Conservation (phyloP, 140 eudicot genomes). For the Anethum foeniculum region DNA sequence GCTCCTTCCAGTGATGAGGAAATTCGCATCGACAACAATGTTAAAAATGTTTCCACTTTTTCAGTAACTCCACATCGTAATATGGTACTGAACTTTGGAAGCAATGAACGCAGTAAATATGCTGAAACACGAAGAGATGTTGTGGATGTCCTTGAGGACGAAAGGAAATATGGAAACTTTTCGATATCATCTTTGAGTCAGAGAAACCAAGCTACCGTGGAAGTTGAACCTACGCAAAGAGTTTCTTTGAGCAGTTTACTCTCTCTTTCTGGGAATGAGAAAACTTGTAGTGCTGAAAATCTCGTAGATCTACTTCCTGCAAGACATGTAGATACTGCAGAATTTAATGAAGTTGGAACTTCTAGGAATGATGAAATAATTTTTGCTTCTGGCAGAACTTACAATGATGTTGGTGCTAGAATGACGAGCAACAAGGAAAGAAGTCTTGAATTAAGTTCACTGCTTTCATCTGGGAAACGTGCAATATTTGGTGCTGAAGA, state of each 20-base stretch:
- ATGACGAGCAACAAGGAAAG: conserved; percentile 25
- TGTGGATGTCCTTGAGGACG: conserved; percentile 20
- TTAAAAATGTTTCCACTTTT: not conserved
- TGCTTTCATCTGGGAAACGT: conserved; percentile 32
- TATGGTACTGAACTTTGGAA: conserved; percentile 17
- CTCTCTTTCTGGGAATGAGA: conserved; percentile 19
- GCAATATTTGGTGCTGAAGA: conserved; percentile 36
- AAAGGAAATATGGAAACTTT: conserved; percentile 17
- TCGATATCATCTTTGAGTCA: conserved; percentile 23
- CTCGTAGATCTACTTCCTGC: conserved; percentile 18
- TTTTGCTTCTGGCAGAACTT: conserved; percentile 30
- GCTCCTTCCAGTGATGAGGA: conserved; percentile 7
- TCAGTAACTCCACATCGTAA: conserved; percentile 20
- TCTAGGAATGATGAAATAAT: conserved; percentile 25
- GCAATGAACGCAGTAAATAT: conserved; percentile 1
- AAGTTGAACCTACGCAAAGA: conserved; percentile 21
- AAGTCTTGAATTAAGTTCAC: conserved; percentile 32
- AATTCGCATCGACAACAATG: not conserved
- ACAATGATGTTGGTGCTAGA: conserved; percentile 22
- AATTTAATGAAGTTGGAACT: conserved; percentile 21
- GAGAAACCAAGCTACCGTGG: conserved; percentile 12
- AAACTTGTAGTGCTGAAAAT: conserved; percentile 15
- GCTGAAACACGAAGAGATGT: not conserved
- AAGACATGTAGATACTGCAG: conserved; percentile 23
- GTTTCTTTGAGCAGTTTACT: conserved; percentile 13